A percentile compares a stretch with the other conserved stretches of the same genome.
Evolutionary conservation across 129 eudicot genomes (phyloP).

Genomic region (Logfia minima): DNA sequence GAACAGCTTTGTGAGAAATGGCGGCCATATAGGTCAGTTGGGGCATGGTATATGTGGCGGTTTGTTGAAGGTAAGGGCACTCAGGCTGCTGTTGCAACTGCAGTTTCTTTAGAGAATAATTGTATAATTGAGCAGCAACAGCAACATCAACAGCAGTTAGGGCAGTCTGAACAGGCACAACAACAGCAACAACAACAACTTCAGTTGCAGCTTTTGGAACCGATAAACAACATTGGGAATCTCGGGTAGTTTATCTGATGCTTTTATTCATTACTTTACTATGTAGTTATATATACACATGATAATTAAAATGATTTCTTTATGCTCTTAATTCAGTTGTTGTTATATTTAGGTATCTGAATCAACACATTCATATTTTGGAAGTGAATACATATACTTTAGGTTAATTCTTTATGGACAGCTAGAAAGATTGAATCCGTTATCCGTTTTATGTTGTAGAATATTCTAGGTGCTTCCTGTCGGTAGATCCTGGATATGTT

Average conservation of each 20-base stretch:
- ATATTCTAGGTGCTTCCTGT: neutral
- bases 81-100: conserved; percentile 35
- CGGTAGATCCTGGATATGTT: neutral
- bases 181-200: conserved; percentile 55
- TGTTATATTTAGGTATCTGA: neutral
- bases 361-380: neutral
- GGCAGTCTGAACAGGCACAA: conserved; percentile 41
- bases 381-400: neutral
- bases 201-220: conserved; percentile 81
- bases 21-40: conserved; percentile 92
- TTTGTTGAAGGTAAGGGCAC: conserved; percentile 73
- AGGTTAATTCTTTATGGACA: neutral
- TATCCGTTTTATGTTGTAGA: neutral
- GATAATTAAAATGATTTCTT: neutral
- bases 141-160: conserved; percentile 42
- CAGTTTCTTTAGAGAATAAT: conserved; percentile 38
- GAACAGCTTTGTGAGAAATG: conserved; percentile 93
- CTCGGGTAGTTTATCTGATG: conserved; percentile 54
- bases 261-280: neutral
- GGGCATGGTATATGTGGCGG: conserved; percentile 98
- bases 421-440: neutral
- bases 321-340: neutral
- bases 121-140: conserved; percentile 37
- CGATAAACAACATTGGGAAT: conserved; percentile 75
- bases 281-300: neutral